phyloP scores from a whole-genome alignment of 805 yeast genomes.

The Candida namnaoensis region DNA sequence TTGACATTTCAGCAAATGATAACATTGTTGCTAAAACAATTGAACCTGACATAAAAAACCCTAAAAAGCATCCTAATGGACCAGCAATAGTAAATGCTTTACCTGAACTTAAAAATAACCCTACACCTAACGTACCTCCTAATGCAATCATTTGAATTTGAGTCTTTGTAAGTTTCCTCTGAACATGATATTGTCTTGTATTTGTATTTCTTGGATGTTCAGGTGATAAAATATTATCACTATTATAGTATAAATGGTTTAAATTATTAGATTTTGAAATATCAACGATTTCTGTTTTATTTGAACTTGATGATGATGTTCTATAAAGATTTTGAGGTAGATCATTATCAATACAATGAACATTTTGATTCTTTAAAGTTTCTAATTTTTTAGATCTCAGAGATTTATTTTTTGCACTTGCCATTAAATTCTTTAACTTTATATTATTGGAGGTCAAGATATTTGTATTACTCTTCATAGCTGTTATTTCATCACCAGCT shows the following conservation, averaged over 20 bases:
- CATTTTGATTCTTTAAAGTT: too few relatives aligned
- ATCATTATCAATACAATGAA: too few relatives aligned
- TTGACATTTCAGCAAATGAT: conserved; percentile 76
- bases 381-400: not conserved
- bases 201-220: not conserved
- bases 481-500: conserved; percentile 13
- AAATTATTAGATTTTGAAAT: conserved; percentile 4
- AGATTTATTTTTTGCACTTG: not conserved
- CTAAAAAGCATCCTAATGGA: conserved; percentile 66
- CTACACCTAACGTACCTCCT: conserved; percentile 77
- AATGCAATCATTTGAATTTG: conserved; percentile 74
- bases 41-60: conserved; percentile 55
- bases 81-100: conserved; percentile 70
- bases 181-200: conserved; percentile 24
- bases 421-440: too few relatives aligned
- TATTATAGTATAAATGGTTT: too few relatives aligned
- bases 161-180: conserved; percentile 51
- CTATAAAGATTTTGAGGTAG: not conserved
- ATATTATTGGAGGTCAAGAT: too few relatives aligned
- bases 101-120: conserved; percentile 60
- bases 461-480: not conserved
- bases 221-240: too few relatives aligned
- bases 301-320: conserved; percentile 1
- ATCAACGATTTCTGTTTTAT: conserved; percentile 18
- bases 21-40: conserved; percentile 62